Percentiles rank a stretch among this genome's conserved stretches.
phyloP scores from a whole-genome alignment of 768 basidiomycete genomes.

The Leccinum uliginosum region DNA sequence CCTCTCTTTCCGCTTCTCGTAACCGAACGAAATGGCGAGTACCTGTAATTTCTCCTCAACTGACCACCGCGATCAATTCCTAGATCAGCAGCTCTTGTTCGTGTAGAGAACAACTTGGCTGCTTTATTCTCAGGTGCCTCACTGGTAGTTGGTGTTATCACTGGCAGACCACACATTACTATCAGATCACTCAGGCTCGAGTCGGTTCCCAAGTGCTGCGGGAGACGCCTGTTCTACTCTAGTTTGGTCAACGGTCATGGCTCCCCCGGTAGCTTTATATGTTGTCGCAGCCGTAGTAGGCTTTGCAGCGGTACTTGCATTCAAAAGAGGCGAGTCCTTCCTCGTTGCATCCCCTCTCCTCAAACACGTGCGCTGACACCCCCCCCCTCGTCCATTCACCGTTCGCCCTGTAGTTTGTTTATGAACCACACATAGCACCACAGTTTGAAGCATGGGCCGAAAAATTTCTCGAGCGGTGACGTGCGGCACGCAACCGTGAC shows the following conservation, averaged over 20 bases:
- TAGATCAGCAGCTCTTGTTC: background rate
- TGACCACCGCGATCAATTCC: slow-evolving; percentile 1
- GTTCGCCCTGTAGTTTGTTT: slow-evolving; percentile 50
- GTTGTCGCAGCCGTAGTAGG: slow-evolving; percentile 48
- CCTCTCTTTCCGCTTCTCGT: too few species aligned
- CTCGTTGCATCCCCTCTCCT: background rate
- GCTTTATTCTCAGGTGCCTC: background rate
- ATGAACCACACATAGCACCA: slow-evolving; percentile 66
- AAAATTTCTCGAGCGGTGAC: slow-evolving; percentile 29
- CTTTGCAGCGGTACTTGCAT: slow-evolving; percentile 47
- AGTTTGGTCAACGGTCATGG: slow-evolving; percentile 15
- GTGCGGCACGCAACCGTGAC: slow-evolving; percentile 24
- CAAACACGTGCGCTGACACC: slow-evolving; percentile 21
- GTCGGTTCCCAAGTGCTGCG: slow-evolving; percentile 11
- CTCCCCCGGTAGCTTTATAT: slow-evolving; percentile 39
- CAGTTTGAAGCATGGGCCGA: slow-evolving; percentile 45
- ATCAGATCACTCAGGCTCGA: background rate
- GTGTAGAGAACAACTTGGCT: background rate
- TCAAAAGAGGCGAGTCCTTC: slow-evolving; percentile 52
- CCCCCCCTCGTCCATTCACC: slow-evolving; percentile 1
- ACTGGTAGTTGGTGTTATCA: slow-evolving; percentile 3
- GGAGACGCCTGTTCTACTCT: slow-evolving; percentile 2
- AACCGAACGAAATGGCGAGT: too few species aligned
- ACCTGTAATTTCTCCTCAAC: background rate
- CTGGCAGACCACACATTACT: background rate